These are phyloP conservation scores for Coemansia sp. DNA, from an alignment of 192 early-diverging fungal genomes.

Conservation along the genomic window DNA sequence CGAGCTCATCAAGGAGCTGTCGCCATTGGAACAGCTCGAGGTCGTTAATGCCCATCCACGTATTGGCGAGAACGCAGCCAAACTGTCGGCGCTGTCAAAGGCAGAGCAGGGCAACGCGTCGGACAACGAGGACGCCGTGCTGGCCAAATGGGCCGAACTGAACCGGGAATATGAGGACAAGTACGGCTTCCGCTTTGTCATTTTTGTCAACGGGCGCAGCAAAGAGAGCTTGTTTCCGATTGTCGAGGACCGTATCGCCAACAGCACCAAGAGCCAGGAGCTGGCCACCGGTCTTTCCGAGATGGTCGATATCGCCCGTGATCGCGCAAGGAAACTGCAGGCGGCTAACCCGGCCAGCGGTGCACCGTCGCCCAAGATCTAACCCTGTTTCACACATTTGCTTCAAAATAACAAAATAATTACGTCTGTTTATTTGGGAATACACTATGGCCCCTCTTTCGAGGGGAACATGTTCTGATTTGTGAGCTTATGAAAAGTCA, in stretches of 20 bases:
- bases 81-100: constrained; percentile 69
- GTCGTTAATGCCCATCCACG: constrained; percentile 90
- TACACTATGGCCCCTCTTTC: no score
- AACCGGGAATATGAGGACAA: constrained; percentile 68
- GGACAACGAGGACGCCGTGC: constrained; percentile 57
- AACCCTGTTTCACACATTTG: background rate
- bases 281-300: constrained; percentile 68
- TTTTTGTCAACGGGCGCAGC: constrained; percentile 78
- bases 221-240: constrained; percentile 76
- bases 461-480: no score
- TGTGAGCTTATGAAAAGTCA: no score
- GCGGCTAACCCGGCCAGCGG: constrained; percentile 3
- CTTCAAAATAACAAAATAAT: background rate
- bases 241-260: constrained; percentile 64
- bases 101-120: constrained; percentile 64
- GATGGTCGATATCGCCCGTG: constrained; percentile 80
- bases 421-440: constrained; percentile 21
- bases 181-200: constrained; percentile 80
- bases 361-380: constrained; percentile 31
- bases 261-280: constrained; percentile 64
- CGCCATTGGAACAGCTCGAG: constrained; percentile 65
- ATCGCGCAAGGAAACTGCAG: constrained; percentile 71
- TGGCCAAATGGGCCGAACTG: constrained; percentile 64
- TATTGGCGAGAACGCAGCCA: constrained; percentile 72
- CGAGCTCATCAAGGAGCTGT: constrained; percentile 57